Percentiles rank a stretch among this genome's conserved stretches.
Conservation (phyloP, 2,329 filamentous ascomycete species). For the Cytospora leucostoma region DNA sequence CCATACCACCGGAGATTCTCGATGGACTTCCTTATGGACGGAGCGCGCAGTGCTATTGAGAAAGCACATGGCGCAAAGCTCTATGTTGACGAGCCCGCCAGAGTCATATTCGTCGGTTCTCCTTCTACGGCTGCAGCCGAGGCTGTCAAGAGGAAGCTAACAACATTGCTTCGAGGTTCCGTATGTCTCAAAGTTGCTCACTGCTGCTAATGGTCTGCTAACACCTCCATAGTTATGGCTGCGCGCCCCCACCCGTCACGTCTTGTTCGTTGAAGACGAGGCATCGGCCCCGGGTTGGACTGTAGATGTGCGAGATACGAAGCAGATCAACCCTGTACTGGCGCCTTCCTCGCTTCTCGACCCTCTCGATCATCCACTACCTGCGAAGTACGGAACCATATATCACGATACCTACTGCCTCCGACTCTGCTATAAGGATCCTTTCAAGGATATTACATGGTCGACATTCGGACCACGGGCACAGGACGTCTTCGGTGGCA, state of each 20-base stretch:
- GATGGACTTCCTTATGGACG: not conserved
- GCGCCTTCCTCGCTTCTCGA: conserved; percentile 36
- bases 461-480: conserved; percentile 32
- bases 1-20: not conserved
- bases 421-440: conserved; percentile 33
- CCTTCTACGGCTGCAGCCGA: conserved; percentile 1
- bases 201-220: not conserved
- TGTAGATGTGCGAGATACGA: conserved; percentile 35
- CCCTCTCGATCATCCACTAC: conserved; percentile 24
- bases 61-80: not conserved
- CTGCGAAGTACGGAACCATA: conserved; percentile 27
- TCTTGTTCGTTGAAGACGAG: conserved; percentile 12
- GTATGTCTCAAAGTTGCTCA: not conserved
- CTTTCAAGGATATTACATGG: conserved; percentile 13
- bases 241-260: not conserved
- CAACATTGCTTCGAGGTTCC: conserved; percentile 2
- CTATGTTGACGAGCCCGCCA: not conserved
- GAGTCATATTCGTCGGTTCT: conserved; percentile 18
- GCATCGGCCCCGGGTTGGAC: not conserved
- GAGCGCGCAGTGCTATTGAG: conserved; percentile 2
- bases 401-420: conserved; percentile 32
- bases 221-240: not conserved
- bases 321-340: conserved; percentile 35
- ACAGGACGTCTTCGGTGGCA: conserved; percentile 24
- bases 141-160: conserved; percentile 7